Percentiles rank a stretch among this genome's conserved stretches.
These are phyloP conservation scores for Neophaeococcomyces aloes DNA, from an alignment of 2,329 filamentous ascomycete species.

Conservation along the genomic window DNA sequence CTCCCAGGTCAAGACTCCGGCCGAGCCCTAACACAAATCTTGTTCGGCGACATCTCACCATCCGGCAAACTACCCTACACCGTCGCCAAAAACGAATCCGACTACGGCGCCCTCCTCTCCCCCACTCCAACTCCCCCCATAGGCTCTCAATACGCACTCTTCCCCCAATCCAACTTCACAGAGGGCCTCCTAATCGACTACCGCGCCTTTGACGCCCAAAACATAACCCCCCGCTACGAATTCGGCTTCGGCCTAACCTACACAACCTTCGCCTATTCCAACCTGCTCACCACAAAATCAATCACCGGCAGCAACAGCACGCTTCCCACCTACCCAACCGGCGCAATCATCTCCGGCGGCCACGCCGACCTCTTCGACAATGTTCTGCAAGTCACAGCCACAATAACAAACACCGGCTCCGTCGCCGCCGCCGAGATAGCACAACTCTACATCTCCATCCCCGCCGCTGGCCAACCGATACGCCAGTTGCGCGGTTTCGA, in stretches of 20 bases:
- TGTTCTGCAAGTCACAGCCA: slow-evolving; percentile 47
- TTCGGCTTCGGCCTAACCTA: slow-evolving; percentile 53
- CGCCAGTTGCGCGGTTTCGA: slow-evolving; percentile 43
- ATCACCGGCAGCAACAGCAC: no score
- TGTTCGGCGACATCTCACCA: slow-evolving; percentile 72
- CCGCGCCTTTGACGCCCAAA: slow-evolving; percentile 42
- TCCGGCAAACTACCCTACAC: slow-evolving; percentile 71
- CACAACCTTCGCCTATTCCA: slow-evolving; percentile 62
- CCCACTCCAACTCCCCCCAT: slow-evolving; percentile 17
- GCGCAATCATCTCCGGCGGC: slow-evolving; percentile 50
- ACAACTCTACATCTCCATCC: slow-evolving; percentile 47
- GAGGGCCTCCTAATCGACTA: slow-evolving; percentile 67
- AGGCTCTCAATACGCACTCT: slow-evolving; percentile 36
- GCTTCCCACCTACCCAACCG: slow-evolving; percentile 29
- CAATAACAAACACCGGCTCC: slow-evolving; percentile 43
- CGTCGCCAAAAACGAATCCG: slow-evolving; percentile 44
- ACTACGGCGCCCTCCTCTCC: slow-evolving; percentile 42
- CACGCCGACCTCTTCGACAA: slow-evolving; percentile 45
- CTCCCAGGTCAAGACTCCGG: slow-evolving; percentile 76
- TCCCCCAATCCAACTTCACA: slow-evolving; percentile 60
- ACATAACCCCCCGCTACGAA: slow-evolving; percentile 48
- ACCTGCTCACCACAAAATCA: slow-evolving; percentile 48
- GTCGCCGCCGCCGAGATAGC: slow-evolving; percentile 40
- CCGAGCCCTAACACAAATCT: slow-evolving; percentile 66
- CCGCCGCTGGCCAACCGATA: slow-evolving; percentile 24